Percentiles rank a stretch among this genome's conserved stretches.
phyloP scores from a whole-genome alignment of 495 filamentous ascomycete species.

The Aspergillus nanangensis region DNA sequence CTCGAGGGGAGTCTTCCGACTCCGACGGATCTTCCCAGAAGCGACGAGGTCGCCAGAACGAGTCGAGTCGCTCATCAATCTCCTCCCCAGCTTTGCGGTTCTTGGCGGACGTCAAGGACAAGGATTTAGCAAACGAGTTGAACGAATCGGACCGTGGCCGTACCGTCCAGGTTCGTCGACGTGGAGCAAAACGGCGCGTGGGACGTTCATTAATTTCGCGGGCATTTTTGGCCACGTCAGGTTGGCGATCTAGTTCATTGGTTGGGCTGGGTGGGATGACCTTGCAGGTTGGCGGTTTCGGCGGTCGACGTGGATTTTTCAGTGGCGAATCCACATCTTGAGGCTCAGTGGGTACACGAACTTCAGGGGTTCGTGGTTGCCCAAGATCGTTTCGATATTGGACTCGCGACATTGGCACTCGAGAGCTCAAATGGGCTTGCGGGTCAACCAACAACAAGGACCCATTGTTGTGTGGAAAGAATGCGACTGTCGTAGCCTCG shows the following conservation, averaged over 20 bases:
- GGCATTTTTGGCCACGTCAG: conserved; percentile 33
- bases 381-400: conserved; percentile 13
- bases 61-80: conserved; percentile 60
- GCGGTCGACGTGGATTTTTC: conserved; percentile 69
- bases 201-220: conserved; percentile 36
- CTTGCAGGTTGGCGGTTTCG: conserved; percentile 64
- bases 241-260: conserved; percentile 44
- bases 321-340: conserved; percentile 65
- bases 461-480: conserved; percentile 84
- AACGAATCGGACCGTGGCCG: conserved; percentile 55
- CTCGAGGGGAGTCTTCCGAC: conserved; percentile 39
- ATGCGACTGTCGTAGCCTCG: conserved; percentile 76
- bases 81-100: conserved; percentile 41
- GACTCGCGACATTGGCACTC: conserved; percentile 16
- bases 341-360: too few species aligned
- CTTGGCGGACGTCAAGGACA: conserved; percentile 41
- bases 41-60: conserved; percentile 73
- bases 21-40: conserved; percentile 63
- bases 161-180: conserved; percentile 54
- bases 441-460: conserved; percentile 76
- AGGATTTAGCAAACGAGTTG: conserved; percentile 31
- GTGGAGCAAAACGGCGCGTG: conserved; percentile 45
- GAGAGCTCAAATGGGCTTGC: conserved; percentile 36
- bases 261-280: conserved; percentile 66
- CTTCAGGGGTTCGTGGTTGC: conserved; percentile 32